Conservation (phyloP, 73 alveolate species). For the Paramecium sonneborni region DNA sequence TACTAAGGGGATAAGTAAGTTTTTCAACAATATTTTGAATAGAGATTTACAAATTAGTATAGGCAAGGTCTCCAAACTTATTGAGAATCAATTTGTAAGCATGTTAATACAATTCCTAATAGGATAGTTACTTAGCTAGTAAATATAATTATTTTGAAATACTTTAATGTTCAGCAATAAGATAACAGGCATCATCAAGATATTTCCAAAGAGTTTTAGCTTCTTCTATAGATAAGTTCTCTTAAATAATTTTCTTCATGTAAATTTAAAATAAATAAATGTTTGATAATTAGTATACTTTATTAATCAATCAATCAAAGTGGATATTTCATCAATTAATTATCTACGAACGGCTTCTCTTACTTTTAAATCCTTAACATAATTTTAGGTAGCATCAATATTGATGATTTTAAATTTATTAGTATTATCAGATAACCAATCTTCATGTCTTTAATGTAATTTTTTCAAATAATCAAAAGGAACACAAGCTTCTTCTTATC, state of each 20-base stretch:
- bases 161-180: background rate
- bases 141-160: no score
- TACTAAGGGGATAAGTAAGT: background rate
- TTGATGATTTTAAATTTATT: background rate
- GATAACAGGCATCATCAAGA: slow-evolving; percentile 4
- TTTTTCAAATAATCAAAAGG: background rate
- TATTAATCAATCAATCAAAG: background rate
- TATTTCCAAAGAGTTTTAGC: background rate
- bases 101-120: background rate
- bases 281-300: background rate
- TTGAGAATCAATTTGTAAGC: background rate
- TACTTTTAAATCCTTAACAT: background rate
- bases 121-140: no score
- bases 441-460: slow-evolving; percentile 6
- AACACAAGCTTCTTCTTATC: slow-evolving; percentile 37
- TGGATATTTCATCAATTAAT: slow-evolving; percentile 6
- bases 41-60: background rate
- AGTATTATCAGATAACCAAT: background rate
- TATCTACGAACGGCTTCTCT: background rate
- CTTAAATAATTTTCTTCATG: background rate
- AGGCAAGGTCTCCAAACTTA: background rate
- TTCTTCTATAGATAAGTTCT: background rate
- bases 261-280: background rate
- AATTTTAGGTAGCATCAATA: slow-evolving; percentile 27
- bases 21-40: background rate